A percentile compares a stretch with the other conserved stretches of the same genome.
Conservation (phyloP, 805 yeast genomes). For the Candida piceae region DNA sequence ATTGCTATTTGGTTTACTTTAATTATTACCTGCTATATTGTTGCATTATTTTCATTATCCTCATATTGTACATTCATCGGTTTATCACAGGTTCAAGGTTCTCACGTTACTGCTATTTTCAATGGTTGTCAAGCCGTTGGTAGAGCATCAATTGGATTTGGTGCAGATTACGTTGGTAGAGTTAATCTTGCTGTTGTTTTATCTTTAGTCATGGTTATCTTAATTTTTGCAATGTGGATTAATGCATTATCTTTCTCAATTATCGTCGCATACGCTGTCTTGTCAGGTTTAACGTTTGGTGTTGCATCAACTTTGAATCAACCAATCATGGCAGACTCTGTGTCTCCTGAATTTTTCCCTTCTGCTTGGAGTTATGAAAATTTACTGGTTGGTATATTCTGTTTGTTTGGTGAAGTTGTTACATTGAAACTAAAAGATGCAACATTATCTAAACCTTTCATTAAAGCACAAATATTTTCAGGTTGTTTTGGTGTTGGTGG, state of each 20-base stretch:
- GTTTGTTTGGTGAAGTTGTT: constrained; percentile 27
- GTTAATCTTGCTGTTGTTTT: constrained; percentile 37
- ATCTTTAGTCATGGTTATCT: constrained; percentile 30
- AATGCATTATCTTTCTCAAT: constrained; percentile 29
- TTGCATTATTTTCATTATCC: constrained; percentile 43
- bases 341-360: constrained; percentile 24
- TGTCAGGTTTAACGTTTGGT: constrained; percentile 43
- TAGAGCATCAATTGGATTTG: constrained; percentile 43
- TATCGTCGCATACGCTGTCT: constrained; percentile 32
- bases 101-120: constrained; percentile 41
- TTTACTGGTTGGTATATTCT: constrained; percentile 25
- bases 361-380: constrained; percentile 28
- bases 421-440: constrained; percentile 23
- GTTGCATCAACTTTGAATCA: constrained; percentile 32
- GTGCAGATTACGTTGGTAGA: constrained; percentile 44
- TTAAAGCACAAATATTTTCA: constrained; percentile 56
- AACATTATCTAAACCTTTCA: constrained; percentile 36
- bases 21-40: constrained; percentile 37
- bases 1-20: constrained; percentile 28
- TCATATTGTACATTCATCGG: constrained; percentile 49
- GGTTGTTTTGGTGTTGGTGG: constrained; percentile 47
- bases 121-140: constrained; percentile 46
- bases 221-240: constrained; percentile 45
- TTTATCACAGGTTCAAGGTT: constrained; percentile 36
- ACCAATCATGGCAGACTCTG: constrained; percentile 28